Evolutionary conservation across 345 rosid species (phyloP), one percentile per base, ranked within the genome.

Genomic region (Eucalyptus cladocalyx): DNA sequence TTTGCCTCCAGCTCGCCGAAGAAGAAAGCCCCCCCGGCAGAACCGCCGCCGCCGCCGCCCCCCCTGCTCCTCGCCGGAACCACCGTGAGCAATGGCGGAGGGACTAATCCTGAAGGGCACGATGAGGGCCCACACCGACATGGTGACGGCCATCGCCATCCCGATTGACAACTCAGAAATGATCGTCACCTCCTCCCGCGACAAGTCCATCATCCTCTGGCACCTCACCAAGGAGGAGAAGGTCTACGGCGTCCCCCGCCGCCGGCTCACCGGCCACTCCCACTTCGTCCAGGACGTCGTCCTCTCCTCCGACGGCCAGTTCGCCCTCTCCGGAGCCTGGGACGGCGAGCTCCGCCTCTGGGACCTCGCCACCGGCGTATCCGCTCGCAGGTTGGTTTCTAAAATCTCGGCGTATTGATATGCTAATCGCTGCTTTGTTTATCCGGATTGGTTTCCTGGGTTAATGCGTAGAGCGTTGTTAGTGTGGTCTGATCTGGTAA

Each of bases 161-260:
- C 99, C 99, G 1, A 94, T 97, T 81, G 99, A 98, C 87, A 97
- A 98, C 94, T 89, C 97, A 9, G 97, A 98, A 90, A 97, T 97
- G 94, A 95, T 98, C 60, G 99, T 98, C 91, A 89, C 97, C 14
- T 92, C 99, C 50, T 98, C 99, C 53, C 97, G 99, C 32, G 99
- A 98, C 96, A 97, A 98, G 91, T 98, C 99, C 50, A 93, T 98
- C 94, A 95, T 98, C 90, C 92, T 95, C 7, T 98, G 99, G 99
- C 92, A 95, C 60, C 95, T 98, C 47, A 95, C 95, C 88, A 98
- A 97, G 93, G 99, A 96, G n/a, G 99, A 96, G 5, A 96, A 96
- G 89, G 88, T 93, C 80, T 95, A 92, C 91, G 99, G 99, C 6
- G 97, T 96, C 6, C 94, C 99, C 24, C 96, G 95, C 90, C 95